Conservation (phyloP, 495 filamentous ascomycete genomes). For the Aspergillus panamensis region DNA sequence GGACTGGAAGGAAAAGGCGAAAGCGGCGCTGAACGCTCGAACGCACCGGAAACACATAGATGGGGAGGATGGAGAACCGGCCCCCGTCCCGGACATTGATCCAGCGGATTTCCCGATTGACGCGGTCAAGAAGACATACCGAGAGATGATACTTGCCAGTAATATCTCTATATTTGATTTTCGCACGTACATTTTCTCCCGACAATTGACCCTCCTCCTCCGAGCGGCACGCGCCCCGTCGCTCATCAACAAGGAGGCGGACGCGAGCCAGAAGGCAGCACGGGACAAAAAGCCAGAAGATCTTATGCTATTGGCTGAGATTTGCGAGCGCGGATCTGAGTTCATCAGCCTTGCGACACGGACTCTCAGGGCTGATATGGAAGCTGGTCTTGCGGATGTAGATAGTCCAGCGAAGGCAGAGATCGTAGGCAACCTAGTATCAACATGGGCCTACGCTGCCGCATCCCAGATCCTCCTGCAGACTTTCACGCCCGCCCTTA, state of each 20-base stretch:
- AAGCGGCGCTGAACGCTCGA: constrained; percentile 40
- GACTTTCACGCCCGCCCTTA: constrained; percentile 64
- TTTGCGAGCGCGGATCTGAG: constrained; percentile 71
- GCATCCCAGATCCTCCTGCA: constrained; percentile 73
- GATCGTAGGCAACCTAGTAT: constrained; percentile 75
- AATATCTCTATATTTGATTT: constrained; percentile 98
- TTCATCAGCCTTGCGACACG: constrained; percentile 77
- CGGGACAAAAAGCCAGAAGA: constrained; percentile 62
- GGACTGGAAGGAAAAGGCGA: constrained; percentile 59
- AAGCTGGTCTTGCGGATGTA: constrained; percentile 36
- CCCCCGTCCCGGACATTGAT: constrained; percentile 31
- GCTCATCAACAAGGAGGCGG: constrained; percentile 23
- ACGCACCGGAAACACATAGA: constrained; percentile 3
- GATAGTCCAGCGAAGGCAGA: constrained; percentile 36
- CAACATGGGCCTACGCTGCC: constrained; percentile 79
- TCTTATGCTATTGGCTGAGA: constrained; percentile 69
- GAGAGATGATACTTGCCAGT: constrained; percentile 90
- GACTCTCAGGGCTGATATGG: constrained; percentile 72
- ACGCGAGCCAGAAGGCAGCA: constrained; percentile 11
- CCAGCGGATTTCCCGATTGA: constrained; percentile 56
- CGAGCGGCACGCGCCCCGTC: constrained; percentile 68
- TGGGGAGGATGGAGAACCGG: constrained; percentile 18
- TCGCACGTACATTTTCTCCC: constrained; percentile 86
- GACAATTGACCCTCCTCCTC: constrained; percentile 79
- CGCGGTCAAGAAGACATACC: constrained; percentile 74